These are phyloP conservation scores for Megacollybia marginata DNA, from an alignment of 768 basidiomycete genomes.

Conservation along the genomic window DNA sequence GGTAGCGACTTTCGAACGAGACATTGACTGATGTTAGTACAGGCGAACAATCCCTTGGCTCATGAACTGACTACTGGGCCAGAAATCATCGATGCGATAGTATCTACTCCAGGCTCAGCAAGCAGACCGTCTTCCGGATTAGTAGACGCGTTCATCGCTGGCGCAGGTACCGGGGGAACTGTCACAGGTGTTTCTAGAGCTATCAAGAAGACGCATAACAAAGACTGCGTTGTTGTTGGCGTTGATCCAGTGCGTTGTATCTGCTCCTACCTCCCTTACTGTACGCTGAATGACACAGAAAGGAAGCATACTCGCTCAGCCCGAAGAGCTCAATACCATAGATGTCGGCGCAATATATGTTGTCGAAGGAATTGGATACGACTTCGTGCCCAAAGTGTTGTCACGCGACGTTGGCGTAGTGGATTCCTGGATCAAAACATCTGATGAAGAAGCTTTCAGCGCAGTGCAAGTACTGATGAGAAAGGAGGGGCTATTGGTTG, in stretches of 20 bases:
- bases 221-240: constrained; percentile 68
- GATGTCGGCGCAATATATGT: constrained; percentile 52
- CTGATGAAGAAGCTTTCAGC: constrained; percentile 73
- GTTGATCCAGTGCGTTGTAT: constrained; percentile 73
- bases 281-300: constrained; percentile 35
- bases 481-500: constrained; percentile 83
- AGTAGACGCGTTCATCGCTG: constrained; percentile 76
- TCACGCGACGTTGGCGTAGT: constrained; percentile 53
- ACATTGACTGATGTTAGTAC: constrained; percentile 8
- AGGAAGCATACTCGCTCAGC: constrained; percentile 82
- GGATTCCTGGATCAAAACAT: constrained; percentile 81
- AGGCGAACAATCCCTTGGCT: constrained; percentile 82
- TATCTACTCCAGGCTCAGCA: constrained; percentile 53
- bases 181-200: constrained; percentile 81
- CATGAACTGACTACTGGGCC: constrained; percentile 88
- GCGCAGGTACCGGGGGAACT: constrained; percentile 94
- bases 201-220: constrained; percentile 73
- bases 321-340: constrained; percentile 52
- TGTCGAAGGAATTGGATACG: constrained; percentile 97
- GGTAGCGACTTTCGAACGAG: constrained; percentile 13
- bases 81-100: constrained; percentile 81
- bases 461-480: constrained; percentile 73
- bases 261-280: not conserved
- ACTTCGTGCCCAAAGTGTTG: constrained; percentile 86
- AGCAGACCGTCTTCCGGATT: constrained; percentile 58